Evolutionary conservation across 139 green algal species (phyloP).

Genomic region (Chlorella sp.): DNA sequence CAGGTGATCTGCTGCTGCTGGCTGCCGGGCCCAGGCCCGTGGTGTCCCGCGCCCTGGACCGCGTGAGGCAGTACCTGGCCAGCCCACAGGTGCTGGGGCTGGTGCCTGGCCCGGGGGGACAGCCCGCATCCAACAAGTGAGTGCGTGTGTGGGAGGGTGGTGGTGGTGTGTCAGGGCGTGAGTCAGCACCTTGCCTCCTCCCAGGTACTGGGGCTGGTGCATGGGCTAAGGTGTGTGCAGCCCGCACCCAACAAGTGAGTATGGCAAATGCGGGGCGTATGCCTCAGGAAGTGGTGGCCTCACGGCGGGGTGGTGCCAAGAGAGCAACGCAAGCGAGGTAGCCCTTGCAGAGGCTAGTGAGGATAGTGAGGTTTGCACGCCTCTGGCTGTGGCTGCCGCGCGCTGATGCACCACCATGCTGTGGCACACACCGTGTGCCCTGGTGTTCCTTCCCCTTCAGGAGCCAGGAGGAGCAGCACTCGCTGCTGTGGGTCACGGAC

Average conservation of each 20-base stretch:
- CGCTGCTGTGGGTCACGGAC: conserved; percentile 91
- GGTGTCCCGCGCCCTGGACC: conserved; percentile 76
- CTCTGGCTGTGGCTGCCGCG: too few relatives aligned
- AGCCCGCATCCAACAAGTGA: too few relatives aligned
- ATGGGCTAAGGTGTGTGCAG: background rate
- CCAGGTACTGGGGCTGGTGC: background rate
- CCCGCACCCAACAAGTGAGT: background rate
- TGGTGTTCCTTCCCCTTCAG: too few relatives aligned
- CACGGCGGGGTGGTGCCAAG: too few relatives aligned
- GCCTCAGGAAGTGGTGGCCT: background rate
- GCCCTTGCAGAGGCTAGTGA: too few relatives aligned
- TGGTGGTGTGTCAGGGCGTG: background rate
- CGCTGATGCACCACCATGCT: too few relatives aligned
- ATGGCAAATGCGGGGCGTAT: background rate
- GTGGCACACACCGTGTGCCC: too few relatives aligned
- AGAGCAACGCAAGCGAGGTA: too few relatives aligned
- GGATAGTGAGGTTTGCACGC: too few relatives aligned
- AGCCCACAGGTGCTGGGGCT: conserved; percentile 51
- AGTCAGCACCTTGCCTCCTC: background rate
- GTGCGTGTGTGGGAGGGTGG: background rate
- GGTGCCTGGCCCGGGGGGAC: conserved; percentile 20
- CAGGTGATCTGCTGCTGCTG: conserved; percentile 86
- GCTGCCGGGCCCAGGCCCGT: conserved; percentile 55
- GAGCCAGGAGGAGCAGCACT: conserved; percentile 46
- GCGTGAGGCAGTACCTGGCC: conserved; percentile 80